Evolutionary conservation across 2,329 filamentous ascomycete species (phyloP), one percentile per base, ranked within the genome.

Genomic region (Rosellinia necatrix): DNA sequence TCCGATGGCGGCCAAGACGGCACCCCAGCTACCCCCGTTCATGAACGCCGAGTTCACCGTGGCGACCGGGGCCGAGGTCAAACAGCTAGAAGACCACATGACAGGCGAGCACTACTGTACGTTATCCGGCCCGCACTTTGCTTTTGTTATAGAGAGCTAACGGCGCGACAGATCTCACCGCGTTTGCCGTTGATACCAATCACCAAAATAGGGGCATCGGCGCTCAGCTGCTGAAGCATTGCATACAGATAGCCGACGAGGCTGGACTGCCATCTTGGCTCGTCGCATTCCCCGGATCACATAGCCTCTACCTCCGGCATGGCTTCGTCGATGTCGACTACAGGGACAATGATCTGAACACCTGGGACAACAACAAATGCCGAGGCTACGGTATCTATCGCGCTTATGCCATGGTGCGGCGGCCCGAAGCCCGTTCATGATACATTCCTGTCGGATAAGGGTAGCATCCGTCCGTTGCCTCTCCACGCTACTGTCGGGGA

Each of bases 351-450:
- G 49, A 57, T 27, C 17, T 54, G 41, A 57, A 57, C 27, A 38
- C 38, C 6, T 57, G 44, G 58, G 53, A 60, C 37, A 54, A 44
- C 19, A 38, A 51, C 22, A 47, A 22, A 19, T 43, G 32, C n/a
- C 49, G 58, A n/a, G 53, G 58, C 8, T 57, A 47, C 38, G 53
- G 58, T 13, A 57, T 57, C 13, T 60, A 57, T 32, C 53, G 53
- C n/a, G 29, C 46, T 3, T 60, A 53, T 41, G 53, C 58, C 6
- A 60, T 60, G 57, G 57, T 57, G 35, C 25, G 57, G 40, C 44
- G 29, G 19, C 30, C 30, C 3, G 24, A 38, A 22, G 30, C 15
- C 46, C 25, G 3, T 21, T 30, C 46, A 21, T 49, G n/a, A 49
- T 38, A 12, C 4, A 21, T 34, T 15, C 22, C 32, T 17, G 2